These are phyloP conservation scores for Mucor irregularis DNA, from an alignment of 371 early-diverging fungal species.

Conservation along the genomic window DNA sequence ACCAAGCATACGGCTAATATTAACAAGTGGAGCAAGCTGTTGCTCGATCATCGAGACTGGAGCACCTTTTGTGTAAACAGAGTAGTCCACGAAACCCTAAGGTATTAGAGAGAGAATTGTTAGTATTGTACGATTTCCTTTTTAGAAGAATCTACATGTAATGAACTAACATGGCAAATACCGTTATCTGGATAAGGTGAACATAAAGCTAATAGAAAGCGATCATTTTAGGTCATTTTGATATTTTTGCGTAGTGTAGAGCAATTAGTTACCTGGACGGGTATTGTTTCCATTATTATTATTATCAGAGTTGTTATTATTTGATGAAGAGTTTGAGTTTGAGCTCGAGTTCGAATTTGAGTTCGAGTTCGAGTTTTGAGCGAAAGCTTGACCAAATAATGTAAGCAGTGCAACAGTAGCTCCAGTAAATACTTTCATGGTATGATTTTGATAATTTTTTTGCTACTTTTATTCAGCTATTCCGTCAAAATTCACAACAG, in stretches of 20 bases:
- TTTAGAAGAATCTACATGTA: too few relatives aligned
- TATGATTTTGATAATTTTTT: neutral
- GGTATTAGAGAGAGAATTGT: neutral
- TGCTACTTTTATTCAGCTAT: too few relatives aligned
- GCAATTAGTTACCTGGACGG: too few relatives aligned
- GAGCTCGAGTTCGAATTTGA: neutral
- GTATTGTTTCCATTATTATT: too few relatives aligned
- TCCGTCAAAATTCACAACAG: too few relatives aligned
- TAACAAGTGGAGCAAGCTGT: slow-evolving; percentile 12
- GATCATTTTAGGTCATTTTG: too few relatives aligned
- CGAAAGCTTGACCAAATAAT: neutral
- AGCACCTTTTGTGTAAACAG: slow-evolving; percentile 27
- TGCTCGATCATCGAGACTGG: slow-evolving; percentile 26
- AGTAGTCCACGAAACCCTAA: slow-evolving; percentile 39
- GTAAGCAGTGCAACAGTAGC: neutral
- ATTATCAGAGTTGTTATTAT: too few relatives aligned
- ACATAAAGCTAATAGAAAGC: slow-evolving; percentile 13
- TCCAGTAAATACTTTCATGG: neutral
- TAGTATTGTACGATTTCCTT: too few relatives aligned
- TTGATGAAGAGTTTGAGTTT: neutral
- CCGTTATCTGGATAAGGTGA: slow-evolving; percentile 18
- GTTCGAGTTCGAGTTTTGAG: too few relatives aligned
- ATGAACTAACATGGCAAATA: slow-evolving; percentile 16
- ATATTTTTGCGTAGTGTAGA: too few relatives aligned
- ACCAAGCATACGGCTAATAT: slow-evolving; percentile 4